These are phyloP conservation scores for Panaeolus cyanescens DNA, from an alignment of 768 basidiomycete genomes.

Conservation along the genomic window DNA sequence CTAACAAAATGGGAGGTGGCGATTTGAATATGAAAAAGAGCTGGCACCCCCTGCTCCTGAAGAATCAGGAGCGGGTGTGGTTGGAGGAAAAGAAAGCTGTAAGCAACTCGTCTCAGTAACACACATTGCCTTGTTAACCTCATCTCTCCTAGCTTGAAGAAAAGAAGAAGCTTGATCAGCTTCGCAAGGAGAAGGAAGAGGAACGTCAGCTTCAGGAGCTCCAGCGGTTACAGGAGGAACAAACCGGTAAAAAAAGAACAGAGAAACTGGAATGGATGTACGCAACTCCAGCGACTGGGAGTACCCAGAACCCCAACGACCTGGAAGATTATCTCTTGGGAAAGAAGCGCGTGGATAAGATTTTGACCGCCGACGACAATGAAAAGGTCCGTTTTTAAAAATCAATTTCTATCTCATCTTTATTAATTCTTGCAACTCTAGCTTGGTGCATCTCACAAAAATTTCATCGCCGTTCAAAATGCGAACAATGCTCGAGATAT, in stretches of 20 bases:
- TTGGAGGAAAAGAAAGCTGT: conserved; percentile 97
- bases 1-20: conserved; percentile 92
- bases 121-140: conserved; percentile 6
- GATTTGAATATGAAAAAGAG: conserved; percentile 99
- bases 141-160: conserved; percentile 75
- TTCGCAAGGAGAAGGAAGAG: conserved; percentile 97
- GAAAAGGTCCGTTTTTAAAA: conserved; percentile 60
- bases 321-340: conserved; percentile 96
- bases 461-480: conserved; percentile 92
- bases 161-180: conserved; percentile 96
- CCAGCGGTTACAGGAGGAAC: conserved; percentile 91
- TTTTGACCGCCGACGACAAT: conserved; percentile 88
- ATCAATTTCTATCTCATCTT: neutral
- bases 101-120: conserved; percentile 30
- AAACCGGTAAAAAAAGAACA: conserved; percentile 91
- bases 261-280: conserved; percentile 99
- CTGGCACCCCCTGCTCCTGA: conserved; percentile 97
- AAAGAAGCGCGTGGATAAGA: conserved; percentile 97
- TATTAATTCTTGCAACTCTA: conserved; percentile 25
- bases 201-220: conserved; percentile 96
- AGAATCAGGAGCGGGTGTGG: conserved; percentile 99
- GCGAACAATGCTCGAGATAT: conserved; percentile 89
- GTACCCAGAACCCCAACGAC: conserved; percentile 83
- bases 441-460: conserved; percentile 88
- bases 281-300: conserved; percentile 94